Percentiles rank a stretch among this genome's conserved stretches.
Evolutionary conservation across 2,329 filamentous ascomycete genomes (phyloP).

Genomic region (Pyrenophora teres): DNA sequence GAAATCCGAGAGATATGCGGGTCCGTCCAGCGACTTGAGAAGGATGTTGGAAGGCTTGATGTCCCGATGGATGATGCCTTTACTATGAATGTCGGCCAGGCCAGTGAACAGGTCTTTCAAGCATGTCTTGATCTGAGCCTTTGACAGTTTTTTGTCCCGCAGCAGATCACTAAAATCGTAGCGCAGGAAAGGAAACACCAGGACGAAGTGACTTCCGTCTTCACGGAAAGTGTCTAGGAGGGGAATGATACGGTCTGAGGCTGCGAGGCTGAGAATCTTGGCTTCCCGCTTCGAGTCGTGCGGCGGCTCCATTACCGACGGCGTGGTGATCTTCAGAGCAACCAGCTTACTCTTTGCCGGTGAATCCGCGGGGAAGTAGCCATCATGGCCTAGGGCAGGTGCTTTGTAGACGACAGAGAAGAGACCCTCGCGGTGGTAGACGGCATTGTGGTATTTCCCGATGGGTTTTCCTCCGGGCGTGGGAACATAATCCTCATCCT

Average conservation of each 20-base stretch:
- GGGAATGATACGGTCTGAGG: conserved; percentile 64
- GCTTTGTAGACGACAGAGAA: conserved; percentile 84
- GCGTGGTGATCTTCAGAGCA: conserved; percentile 85
- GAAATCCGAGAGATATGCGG: conserved; percentile 86
- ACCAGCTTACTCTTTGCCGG: conserved; percentile 48
- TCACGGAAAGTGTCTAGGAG: conserved; percentile 73
- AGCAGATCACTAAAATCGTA: conserved; percentile 74
- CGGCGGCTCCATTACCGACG: conserved; percentile 73
- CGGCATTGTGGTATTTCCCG: conserved; percentile 61
- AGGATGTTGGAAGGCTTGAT: conserved; percentile 92
- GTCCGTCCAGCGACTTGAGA: conserved; percentile 67
- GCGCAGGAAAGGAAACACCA: conserved; percentile 85
- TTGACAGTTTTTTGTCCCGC: conserved; percentile 49
- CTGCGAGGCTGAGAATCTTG: conserved; percentile 68
- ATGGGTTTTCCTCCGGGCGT: conserved; percentile 51
- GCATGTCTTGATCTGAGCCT: conserved; percentile 52
- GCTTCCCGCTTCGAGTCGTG: conserved; percentile 83
- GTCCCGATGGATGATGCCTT: conserved; percentile 87
- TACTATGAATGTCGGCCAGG: conserved; percentile 70
- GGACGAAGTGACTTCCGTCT: conserved; percentile 72
- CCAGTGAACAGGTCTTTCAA: conserved; percentile 73
- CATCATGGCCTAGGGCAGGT: conserved; percentile 45
- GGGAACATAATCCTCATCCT: conserved; percentile 41
- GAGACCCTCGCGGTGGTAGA: conserved; percentile 67
- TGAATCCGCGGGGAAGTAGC: conserved; percentile 34